A percentile compares a stretch with the other conserved stretches of the same genome.
Conservation (phyloP, 1,139 yeast genomes). For the Saccharomyces hybrid region DNA sequence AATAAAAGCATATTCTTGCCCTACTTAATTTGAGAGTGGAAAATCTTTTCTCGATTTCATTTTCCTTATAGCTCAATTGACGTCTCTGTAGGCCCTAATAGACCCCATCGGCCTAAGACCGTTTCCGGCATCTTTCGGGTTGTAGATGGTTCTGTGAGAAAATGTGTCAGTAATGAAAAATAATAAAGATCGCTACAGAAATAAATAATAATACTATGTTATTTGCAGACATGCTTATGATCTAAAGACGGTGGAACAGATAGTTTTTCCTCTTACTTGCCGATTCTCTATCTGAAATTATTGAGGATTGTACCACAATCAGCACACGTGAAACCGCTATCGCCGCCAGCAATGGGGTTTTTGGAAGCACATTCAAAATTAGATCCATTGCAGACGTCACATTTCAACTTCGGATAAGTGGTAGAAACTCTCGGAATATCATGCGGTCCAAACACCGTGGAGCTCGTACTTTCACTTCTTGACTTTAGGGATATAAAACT, state of each 20-base stretch:
- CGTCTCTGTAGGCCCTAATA: neutral
- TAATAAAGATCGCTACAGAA: neutral
- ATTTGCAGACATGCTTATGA: neutral
- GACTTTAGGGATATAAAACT: conserved; percentile 9
- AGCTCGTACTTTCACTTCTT: conserved; percentile 7
- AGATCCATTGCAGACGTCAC: conserved; percentile 35
- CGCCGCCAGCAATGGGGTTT: conserved; percentile 8
- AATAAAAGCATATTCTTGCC: neutral
- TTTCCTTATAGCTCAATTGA: neutral
- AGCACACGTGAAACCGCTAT: conserved; percentile 15
- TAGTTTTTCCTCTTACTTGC: neutral
- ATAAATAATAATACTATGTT: neutral
- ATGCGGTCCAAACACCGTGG: conserved; percentile 5
- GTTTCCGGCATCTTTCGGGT: neutral
- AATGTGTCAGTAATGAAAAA: conserved; percentile 1
- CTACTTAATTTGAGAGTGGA: neutral
- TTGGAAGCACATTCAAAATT: conserved; percentile 23
- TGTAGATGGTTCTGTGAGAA: neutral
- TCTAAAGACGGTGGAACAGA: neutral
- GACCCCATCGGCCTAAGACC: neutral
- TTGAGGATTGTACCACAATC: conserved; percentile 23
- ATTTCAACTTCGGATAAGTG: conserved; percentile 12
- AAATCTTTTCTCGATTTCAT: neutral
- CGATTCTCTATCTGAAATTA: conserved; percentile 15
- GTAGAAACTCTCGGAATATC: conserved; percentile 3